Evolutionary conservation across 2,329 filamentous ascomycete species (phyloP).

Genomic region (Talaromyces sp.): DNA sequence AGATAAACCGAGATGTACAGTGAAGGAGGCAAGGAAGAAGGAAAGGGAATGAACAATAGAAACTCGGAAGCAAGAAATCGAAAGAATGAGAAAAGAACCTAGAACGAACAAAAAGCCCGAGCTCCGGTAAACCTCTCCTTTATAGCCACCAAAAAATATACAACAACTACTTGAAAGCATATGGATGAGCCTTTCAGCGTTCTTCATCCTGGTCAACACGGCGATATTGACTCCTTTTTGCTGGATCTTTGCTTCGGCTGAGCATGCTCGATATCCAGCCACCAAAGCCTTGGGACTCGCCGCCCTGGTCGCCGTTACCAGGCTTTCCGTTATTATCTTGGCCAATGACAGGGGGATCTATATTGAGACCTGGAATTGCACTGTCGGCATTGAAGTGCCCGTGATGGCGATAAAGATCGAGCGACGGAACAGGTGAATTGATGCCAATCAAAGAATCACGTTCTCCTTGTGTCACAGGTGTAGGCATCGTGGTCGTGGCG

Average conservation of each 20-base stretch:
- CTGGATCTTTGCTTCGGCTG: conserved; percentile 42
- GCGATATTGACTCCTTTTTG: conserved; percentile 40
- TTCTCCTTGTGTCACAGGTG: conserved; percentile 71
- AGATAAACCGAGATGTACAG: conserved; percentile 18
- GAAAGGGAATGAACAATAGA: background rate
- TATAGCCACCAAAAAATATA: background rate
- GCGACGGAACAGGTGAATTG: conserved; percentile 73
- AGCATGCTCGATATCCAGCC: conserved; percentile 67
- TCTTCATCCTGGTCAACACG: conserved; percentile 44
- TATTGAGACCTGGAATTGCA: conserved; percentile 73
- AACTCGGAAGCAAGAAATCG: background rate
- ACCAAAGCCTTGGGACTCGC: conserved; percentile 53
- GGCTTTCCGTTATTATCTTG: conserved; percentile 48
- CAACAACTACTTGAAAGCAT: conserved; percentile 18
- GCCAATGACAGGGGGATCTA: conserved; percentile 67
- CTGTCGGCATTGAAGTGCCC: conserved; percentile 53
- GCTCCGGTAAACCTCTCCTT: background rate
- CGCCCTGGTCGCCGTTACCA: conserved; percentile 24
- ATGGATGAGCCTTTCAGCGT: conserved; percentile 22
- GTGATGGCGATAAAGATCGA: conserved; percentile 57
- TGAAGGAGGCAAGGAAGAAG: conserved; percentile 6
- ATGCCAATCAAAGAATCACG: conserved; percentile 73
- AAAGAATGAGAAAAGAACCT: background rate
- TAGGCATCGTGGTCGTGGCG: conserved; percentile 74
- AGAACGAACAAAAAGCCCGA: background rate